Evolutionary conservation across 306 rosid genomes (phyloP).

Genomic region (Malus sieversii): DNA sequence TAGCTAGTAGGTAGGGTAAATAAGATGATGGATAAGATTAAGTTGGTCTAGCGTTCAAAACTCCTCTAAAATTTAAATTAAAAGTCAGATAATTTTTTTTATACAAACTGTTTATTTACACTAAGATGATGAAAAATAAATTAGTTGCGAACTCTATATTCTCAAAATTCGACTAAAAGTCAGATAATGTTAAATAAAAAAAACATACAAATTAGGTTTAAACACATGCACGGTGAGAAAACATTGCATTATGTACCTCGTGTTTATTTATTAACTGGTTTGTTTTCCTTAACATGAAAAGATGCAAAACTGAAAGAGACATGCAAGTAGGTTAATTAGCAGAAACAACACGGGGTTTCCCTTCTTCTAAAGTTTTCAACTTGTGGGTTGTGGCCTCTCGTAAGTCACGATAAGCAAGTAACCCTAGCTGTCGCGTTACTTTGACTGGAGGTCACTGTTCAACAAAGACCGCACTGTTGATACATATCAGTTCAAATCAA

Average conservation of each 20-base stretch:
- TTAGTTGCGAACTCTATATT: neutral
- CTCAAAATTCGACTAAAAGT: neutral
- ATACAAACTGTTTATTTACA: too few species aligned
- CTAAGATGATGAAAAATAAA: too few species aligned
- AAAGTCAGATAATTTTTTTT: neutral
- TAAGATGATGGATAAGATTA: neutral
- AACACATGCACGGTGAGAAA: neutral
- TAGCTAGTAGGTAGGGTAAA: too few species aligned
- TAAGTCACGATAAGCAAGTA: neutral
- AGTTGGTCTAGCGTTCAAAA: neutral
- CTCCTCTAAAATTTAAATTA: too few species aligned
- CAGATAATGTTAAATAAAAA: neutral
- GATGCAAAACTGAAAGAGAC: slow-evolving; percentile 11
- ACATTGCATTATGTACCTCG: neutral
- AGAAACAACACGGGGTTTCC: slow-evolving; percentile 9
- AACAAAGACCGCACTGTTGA: neutral
- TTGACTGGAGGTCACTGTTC: slow-evolving; percentile 1
- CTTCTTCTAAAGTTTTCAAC: slow-evolving; percentile 1
- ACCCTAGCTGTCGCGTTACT: slow-evolving; percentile 6
- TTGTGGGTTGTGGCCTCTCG: neutral
- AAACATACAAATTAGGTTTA: neutral
- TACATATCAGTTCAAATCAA: neutral
- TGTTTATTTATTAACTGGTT: neutral
- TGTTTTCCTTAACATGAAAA: neutral
- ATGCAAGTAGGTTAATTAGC: neutral